phyloP scores from a whole-genome alignment of 2,329 filamentous ascomycete species.

The Aspergillus brasiliensis region DNA sequence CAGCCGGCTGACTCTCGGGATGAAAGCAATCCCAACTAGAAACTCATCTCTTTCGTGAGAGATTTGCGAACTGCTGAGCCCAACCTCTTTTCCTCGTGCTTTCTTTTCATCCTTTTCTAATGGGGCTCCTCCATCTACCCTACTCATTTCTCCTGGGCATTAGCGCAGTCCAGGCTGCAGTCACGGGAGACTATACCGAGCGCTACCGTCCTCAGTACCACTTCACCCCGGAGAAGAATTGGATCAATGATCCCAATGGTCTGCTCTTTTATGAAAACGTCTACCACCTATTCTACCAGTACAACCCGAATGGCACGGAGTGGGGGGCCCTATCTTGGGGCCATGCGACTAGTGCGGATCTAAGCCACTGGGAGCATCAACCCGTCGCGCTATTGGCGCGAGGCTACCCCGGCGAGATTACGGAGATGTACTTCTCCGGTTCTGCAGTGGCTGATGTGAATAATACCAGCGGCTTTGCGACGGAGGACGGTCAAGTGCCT shows the following conservation, averaged over 20 bases:
- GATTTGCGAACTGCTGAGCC: too few relatives aligned
- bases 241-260: slow-evolving; percentile 20
- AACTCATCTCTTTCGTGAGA: too few relatives aligned
- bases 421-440: slow-evolving; percentile 54
- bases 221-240: slow-evolving; percentile 9
- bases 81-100: too few relatives aligned
- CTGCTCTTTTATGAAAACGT: slow-evolving; percentile 9
- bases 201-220: slow-evolving; percentile 12
- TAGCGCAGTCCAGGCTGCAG: background rate
- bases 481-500: slow-evolving; percentile 56
- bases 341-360: slow-evolving; percentile 54
- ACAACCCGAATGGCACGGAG: slow-evolving; percentile 41
- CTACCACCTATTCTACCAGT: slow-evolving; percentile 60
- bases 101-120: background rate
- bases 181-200: slow-evolving; percentile 1
- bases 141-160: background rate
- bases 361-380: slow-evolving; percentile 25
- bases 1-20: background rate
- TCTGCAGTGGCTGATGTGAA: slow-evolving; percentile 62
- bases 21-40: too few relatives aligned
- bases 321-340: slow-evolving; percentile 53
- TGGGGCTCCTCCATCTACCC: background rate
- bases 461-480: slow-evolving; percentile 69
- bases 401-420: slow-evolving; percentile 49
- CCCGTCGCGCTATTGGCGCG: slow-evolving; percentile 37